Percentiles rank a stretch among this genome's conserved stretches.
Evolutionary conservation across 805 yeast species (phyloP).

Genomic region (Spencermartinsiella europaea): DNA sequence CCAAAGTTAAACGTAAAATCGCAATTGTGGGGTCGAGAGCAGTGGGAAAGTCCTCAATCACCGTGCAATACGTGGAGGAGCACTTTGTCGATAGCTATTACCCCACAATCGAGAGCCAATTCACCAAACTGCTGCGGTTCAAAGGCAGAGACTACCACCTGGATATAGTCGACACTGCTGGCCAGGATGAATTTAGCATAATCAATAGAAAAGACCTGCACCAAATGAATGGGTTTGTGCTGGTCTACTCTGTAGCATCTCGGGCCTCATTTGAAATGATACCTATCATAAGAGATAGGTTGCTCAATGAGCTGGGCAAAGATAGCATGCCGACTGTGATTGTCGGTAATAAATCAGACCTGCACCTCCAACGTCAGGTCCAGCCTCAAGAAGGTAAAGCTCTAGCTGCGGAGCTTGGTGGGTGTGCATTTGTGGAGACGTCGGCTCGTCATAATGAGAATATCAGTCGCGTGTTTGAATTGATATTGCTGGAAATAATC

Average conservation of each 20-base stretch:
- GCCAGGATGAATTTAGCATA: slow-evolving; percentile 83
- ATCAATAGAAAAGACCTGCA: slow-evolving; percentile 73
- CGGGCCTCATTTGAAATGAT: slow-evolving; percentile 72
- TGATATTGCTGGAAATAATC: slow-evolving; percentile 58
- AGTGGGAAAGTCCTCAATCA: slow-evolving; percentile 77
- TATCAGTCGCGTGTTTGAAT: slow-evolving; percentile 57
- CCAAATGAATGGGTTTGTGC: slow-evolving; percentile 77
- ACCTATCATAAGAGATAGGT: slow-evolving; percentile 74
- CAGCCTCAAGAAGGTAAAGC: slow-evolving; percentile 51
- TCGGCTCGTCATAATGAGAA: slow-evolving; percentile 76
- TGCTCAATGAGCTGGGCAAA: slow-evolving; percentile 48
- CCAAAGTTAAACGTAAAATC: slow-evolving; percentile 46
- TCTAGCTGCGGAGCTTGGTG: slow-evolving; percentile 61
- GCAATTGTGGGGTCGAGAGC: slow-evolving; percentile 86
- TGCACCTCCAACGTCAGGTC: slow-evolving; percentile 57
- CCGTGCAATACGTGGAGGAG: slow-evolving; percentile 79
- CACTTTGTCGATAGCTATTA: slow-evolving; percentile 85
- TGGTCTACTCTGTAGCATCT: slow-evolving; percentile 78
- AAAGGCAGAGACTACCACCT: slow-evolving; percentile 72
- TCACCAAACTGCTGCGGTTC: slow-evolving; percentile 61
- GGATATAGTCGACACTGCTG: slow-evolving; percentile 88
- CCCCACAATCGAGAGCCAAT: slow-evolving; percentile 87
- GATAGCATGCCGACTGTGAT: slow-evolving; percentile 72
- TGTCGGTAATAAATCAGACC: slow-evolving; percentile 73
- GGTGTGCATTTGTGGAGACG: slow-evolving; percentile 74